Evolutionary conservation across 179 eudicot species (phyloP).

Genomic region (Nepenthes alata): DNA sequence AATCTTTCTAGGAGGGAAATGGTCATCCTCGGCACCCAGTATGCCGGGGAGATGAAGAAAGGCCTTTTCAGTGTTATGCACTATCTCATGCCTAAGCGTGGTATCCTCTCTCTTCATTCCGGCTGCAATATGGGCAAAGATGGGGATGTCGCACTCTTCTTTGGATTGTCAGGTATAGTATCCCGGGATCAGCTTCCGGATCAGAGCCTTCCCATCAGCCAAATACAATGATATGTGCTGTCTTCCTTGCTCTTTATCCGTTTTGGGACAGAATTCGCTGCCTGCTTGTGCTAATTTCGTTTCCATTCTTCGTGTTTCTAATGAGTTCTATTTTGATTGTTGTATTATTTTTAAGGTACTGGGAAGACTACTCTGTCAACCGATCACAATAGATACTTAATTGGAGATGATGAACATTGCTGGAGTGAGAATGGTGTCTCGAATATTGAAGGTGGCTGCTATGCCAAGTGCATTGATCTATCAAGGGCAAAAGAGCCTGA

Average conservation of each 20-base stretch:
- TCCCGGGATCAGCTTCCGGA: constrained; percentile 1
- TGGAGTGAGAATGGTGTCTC: constrained; percentile 90
- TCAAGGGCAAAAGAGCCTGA: constrained; percentile 82
- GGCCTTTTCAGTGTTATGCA: constrained; percentile 91
- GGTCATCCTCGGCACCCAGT: constrained; percentile 96
- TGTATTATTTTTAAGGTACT: constrained; percentile 39
- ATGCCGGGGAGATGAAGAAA: constrained; percentile 99
- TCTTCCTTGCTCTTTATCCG: not conserved
- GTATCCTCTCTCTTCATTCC: constrained; percentile 76
- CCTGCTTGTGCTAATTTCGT: not conserved
- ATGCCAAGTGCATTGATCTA: constrained; percentile 90
- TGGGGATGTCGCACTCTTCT: constrained; percentile 93
- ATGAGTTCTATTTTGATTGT: constrained; percentile 2
- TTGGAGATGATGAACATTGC: constrained; percentile 94
- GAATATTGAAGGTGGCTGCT: constrained; percentile 93
- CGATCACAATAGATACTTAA: constrained; percentile 69
- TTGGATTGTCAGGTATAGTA: constrained; percentile 73
- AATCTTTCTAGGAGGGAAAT: constrained; percentile 78
- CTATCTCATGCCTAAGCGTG: constrained; percentile 92
- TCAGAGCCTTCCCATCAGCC: constrained; percentile 9
- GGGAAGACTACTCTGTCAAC: constrained; percentile 94
- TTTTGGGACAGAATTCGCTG: not conserved
- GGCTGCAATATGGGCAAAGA: constrained; percentile 90
- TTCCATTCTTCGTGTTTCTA: not conserved
- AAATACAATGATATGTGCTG: constrained; percentile 3